Evolutionary conservation across 345 rosid species (phyloP), one percentile per base, ranked within the genome.

Genomic region (Ceriops zippeliana): DNA sequence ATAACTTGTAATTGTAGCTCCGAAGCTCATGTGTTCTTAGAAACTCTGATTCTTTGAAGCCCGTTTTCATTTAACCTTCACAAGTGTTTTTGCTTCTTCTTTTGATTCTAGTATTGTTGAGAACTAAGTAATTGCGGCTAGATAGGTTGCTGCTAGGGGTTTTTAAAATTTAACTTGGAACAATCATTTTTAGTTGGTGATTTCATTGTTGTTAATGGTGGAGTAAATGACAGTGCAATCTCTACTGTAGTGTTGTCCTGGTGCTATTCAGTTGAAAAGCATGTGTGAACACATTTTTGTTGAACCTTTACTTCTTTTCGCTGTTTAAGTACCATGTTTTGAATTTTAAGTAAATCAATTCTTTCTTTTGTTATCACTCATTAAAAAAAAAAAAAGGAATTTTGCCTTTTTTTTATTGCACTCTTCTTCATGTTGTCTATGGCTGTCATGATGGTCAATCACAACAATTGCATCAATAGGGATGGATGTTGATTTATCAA

Each of bases 1-100:
- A 13, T 42, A 21, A 31, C 38, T 56, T 35, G 38, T 64, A 59
- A 32, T 73, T 38, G 6, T 63, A 61, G 46, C 58, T 56, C 16
- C 0, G 28, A 27, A 15, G 30, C 24, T 22, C 15, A 8, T 56
- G 30, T 21, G n/a, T 54, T 56, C 59, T 27, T 2, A 6, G 26
- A 56, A n/a, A 8, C 5, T 56, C 11, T 24, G 16, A 56, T 1
- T 27, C 6, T 56, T 56, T 3, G 59, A 56, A 27, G 16, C 59
- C 59, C 4, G 16, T 42, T 42, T 56, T 56, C 27, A 7, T 54
- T 22, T 54, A 26, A 16, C 28, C 27, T 54, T 3, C 58, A 5
- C 9, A n/a, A 54, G 58, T 54, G 22, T 24, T n/a, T 54, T 54
- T 54, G 15, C 26, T 24, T 24, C 58, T 54, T 26, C 27, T 54